These are phyloP conservation scores for Nicotiana knightiana DNA, from an alignment of 257 asterid species.

Conservation along the genomic window DNA sequence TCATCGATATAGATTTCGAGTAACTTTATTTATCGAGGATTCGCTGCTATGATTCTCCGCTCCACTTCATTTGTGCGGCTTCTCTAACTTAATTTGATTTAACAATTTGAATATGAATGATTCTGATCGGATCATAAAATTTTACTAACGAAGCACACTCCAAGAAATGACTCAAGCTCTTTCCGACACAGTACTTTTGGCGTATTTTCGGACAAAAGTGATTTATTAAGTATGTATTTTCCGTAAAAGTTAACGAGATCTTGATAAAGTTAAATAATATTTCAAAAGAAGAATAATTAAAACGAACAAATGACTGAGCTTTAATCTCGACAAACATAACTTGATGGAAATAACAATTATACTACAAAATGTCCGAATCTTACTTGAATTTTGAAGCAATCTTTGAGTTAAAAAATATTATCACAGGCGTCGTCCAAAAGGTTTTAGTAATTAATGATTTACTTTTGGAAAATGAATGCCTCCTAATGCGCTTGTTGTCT, in stretches of 20 bases:
- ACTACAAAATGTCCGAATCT: background rate
- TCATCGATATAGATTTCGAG: no score
- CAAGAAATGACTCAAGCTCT: background rate
- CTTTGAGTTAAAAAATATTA: background rate
- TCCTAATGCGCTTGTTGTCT: slow-evolving; percentile 7
- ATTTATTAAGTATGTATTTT: background rate
- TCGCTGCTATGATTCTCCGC: no score
- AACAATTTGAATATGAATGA: background rate
- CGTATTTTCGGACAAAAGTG: background rate
- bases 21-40: no score
- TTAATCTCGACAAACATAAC: background rate
- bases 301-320: background rate
- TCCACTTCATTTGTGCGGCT: no score
- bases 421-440: background rate
- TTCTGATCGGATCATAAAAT: background rate
- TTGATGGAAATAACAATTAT: background rate
- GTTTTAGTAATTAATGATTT: background rate
- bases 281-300: background rate
- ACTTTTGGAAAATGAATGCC: background rate
- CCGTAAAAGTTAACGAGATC: background rate
- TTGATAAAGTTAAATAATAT: background rate
- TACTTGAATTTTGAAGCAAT: background rate
- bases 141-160: background rate
- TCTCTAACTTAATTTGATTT: no score
- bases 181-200: background rate